Base-by-base conservation (phyloP, 2,329 filamentous ascomycete genomes). In the Claviceps sp. region DNA sequence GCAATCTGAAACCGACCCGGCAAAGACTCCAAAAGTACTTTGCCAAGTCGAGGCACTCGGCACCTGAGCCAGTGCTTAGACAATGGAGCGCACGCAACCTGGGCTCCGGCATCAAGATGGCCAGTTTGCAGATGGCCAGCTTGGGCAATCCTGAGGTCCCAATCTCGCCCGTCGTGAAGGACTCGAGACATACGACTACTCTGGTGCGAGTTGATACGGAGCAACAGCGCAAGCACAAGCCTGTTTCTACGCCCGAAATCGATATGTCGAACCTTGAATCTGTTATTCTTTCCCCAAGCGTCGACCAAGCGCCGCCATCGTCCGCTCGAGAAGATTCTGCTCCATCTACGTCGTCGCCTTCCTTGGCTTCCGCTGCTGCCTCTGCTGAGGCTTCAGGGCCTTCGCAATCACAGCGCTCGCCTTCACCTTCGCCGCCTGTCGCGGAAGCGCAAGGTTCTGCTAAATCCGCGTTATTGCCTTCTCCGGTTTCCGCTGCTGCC, bases 11-110 rank as follows among this genome's bases (percentile, higher is more conserved):
- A 42, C 62, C 62, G 9, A 52, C 55, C 22, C 57, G 60, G 49
- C 58, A 60, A 52, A 67, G 59, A 52, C 58, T 67, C 16, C 62
- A 62, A 42, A 67, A 63, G 52, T 58, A 55, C n/a, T 61, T 61
- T 45, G 55, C 62, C 5, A 60, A 58, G 53, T 56, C 61, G 50
- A 66, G 61, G 54, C 54, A 50, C 17, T 55, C 58, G 36, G 57
- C 54, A 36, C 47, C 56, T 38, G 63, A 63, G 43, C 53, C 59
- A 47, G 61, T 58, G 17, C 61, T 60, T 29, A 56, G 59, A 52
- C 57, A 64, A 45, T 62, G 62, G 34, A 54, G 55, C 5, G 52
- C 56, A 39, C 59, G 57, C 23, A 53, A 56, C 38, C 26, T 56
- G 44, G 49, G 53, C 47, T 43, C 46, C 14, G 52, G 38, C 29